Conservation (phyloP, 257 asterid species). For the Buddleja alternifolia region DNA sequence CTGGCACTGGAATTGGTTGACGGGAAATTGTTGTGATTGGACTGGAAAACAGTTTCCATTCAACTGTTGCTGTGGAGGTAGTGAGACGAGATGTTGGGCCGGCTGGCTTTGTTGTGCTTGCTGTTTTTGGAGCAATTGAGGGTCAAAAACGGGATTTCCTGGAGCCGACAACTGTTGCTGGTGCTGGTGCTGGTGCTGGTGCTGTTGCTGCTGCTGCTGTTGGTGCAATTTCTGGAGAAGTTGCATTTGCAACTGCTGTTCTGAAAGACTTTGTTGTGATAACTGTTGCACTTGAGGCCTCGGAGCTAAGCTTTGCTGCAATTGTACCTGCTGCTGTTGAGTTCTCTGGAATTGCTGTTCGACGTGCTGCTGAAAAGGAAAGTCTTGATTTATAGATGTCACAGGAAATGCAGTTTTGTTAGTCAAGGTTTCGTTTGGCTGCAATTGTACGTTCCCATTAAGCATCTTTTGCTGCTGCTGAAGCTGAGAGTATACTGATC, state of each 20-base stretch:
- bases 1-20: conserved; percentile 69
- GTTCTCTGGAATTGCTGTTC: conserved; percentile 65
- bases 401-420: conserved; percentile 50
- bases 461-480: conserved; percentile 71
- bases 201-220: conserved; percentile 53
- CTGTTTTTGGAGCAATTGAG: conserved; percentile 59
- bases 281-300: conserved; percentile 57
- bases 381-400: conserved; percentile 60
- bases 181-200: conserved; percentile 56
- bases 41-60: conserved; percentile 51
- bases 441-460: conserved; percentile 43
- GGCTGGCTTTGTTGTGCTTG: conserved; percentile 62
- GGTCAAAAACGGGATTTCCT: conserved; percentile 51
- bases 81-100: conserved; percentile 44
- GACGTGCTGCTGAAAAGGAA: conserved; percentile 62
- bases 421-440: conserved; percentile 44
- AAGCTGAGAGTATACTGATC: conserved; percentile 50
- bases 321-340: conserved; percentile 62
- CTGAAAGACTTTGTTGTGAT: conserved; percentile 57
- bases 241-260: conserved; percentile 81
- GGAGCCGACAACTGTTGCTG: conserved; percentile 55
- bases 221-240: conserved; percentile 80
- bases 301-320: conserved; percentile 60
- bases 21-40: conserved; percentile 64
- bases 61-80: conserved; percentile 53